Evolutionary conservation across 345 rosid species (phyloP), one percentile per base, ranked within the genome.

Genomic region (Salix brachista): DNA sequence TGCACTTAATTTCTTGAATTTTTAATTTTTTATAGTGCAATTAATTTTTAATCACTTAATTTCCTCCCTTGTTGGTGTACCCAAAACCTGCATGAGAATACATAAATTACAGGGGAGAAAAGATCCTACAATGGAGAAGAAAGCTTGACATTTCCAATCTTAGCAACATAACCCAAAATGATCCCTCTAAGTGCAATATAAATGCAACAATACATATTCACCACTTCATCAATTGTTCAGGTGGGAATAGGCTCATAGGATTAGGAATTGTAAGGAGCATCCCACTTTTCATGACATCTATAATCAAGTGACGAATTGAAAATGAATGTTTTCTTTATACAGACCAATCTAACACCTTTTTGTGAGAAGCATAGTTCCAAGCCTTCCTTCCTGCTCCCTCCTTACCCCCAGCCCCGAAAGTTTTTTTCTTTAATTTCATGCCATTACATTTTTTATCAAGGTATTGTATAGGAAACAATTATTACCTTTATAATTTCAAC

Each of bases 11-110:
- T 26, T 26, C 28, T 1, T 26, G 1, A 26, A 26, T 26, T 26
- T 26, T 26, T 26, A 26, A 26, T 26, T 26, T 26, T 26, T 26
- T 26, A 26, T 26, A 26, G 28, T 26, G 28, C 28, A 26, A 26
- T 26, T 26, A 26, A 26, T 26, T 26, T 26, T 26, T 26, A 26
- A 26, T 26, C 98, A 96, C 83, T 93, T 96, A 71, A 93, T 93
- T 87, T 96, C 99, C 84, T 96, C 98, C 75, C 99, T 84, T 36
- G 99, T 96, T 41, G 99, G 99, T 72, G 99, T 96, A 70, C 99
- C 99, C 85, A 95, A 83, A 79, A 95, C 94, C 98, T 94, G 84
- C 80, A 78, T 11, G 58, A 65, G 32, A 75, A 74, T 62, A 74
- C 36, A 25, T 9, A 30, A 67, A 42, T 74, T 25, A 6, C 0